Evolutionary conservation across 1,284 basidiomycete species (phyloP), one percentile per base, ranked within the genome.

Genomic region (Ustilago lituana): DNA sequence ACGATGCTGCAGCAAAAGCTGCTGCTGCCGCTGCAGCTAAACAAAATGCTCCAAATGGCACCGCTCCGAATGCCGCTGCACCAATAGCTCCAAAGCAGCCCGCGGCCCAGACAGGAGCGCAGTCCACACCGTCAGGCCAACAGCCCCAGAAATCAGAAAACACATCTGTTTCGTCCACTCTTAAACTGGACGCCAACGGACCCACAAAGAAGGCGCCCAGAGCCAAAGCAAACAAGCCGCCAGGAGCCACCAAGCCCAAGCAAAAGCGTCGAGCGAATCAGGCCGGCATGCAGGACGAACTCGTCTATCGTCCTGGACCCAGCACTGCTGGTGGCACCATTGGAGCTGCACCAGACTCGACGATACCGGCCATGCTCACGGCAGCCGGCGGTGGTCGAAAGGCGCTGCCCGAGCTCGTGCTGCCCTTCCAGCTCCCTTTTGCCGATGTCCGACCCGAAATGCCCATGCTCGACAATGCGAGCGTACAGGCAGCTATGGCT

Each of bases 261-360:
- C 69, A 68, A 54, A 72, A 72, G 57, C 64, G 69, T 10, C 43
- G 41, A 20, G 36, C 56, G 1, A 63, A 64, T 15, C 64, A 72
- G 37, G 35, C 53, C 1, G 46, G 47, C 5, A 26, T 43, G 7
- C 62, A 68, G 23, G 57, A 62, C 44, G 55, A 62, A 20, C 44
- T 57, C 12, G 60, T 58, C 14, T 58, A 59, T 35, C 59, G 52
- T 35, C 54, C 64, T 19, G 52, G 35, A 3, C 50, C 65, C 4
- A 69, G 70, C 65, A 73, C 70, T 10, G 65, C 63, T 5, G 75
- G 75, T 5, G 75, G 75, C 6, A 71, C 61, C n/a, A 77, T 77
- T 27, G 75, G 75, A 24, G 56, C 65, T 2, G 55, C 51, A 22
- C 54, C 67, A 4, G 68, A 71, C 23, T 33, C 55, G n/a, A 52